A percentile compares a stretch with the other conserved stretches of the same genome.
These are phyloP conservation scores for Millerozyma miso DNA, from an alignment of 805 yeast genomes.

Conservation along the genomic window DNA sequence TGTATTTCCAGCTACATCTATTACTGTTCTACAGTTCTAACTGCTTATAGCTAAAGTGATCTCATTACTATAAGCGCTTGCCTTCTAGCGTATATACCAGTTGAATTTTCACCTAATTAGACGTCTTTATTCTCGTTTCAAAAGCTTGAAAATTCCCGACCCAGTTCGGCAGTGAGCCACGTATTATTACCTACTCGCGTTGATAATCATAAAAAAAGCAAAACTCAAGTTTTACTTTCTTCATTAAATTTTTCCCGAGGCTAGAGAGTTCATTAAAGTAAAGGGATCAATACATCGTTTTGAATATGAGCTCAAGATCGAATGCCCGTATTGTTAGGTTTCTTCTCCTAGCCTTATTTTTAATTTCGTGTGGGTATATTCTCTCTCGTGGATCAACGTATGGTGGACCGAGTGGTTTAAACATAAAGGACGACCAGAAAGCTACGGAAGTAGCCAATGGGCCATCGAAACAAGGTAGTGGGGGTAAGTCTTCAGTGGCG, in stretches of 20 bases:
- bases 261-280: background rate
- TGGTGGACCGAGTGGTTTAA: conserved; percentile 1
- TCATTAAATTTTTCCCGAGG: background rate
- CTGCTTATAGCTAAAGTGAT: no score
- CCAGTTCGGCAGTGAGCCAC: background rate
- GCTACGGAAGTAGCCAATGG: background rate
- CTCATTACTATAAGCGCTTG: no score
- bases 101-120: no score
- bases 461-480: background rate
- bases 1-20: no score
- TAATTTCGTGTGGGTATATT: conserved; percentile 33
- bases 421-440: background rate
- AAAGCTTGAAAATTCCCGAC: no score
- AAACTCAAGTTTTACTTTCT: background rate
- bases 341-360: conserved; percentile 33
- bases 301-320: conserved; percentile 23
- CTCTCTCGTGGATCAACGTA: conserved; percentile 34
- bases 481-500: background rate
- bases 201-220: background rate
- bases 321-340: conserved; percentile 37
- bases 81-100: no score
- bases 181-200: background rate
- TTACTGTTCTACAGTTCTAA: no score
- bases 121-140: no score
- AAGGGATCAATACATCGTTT: background rate